Conservation (phyloP, 1,284 basidiomycete genomes). For the Athelia psychrophila region DNA sequence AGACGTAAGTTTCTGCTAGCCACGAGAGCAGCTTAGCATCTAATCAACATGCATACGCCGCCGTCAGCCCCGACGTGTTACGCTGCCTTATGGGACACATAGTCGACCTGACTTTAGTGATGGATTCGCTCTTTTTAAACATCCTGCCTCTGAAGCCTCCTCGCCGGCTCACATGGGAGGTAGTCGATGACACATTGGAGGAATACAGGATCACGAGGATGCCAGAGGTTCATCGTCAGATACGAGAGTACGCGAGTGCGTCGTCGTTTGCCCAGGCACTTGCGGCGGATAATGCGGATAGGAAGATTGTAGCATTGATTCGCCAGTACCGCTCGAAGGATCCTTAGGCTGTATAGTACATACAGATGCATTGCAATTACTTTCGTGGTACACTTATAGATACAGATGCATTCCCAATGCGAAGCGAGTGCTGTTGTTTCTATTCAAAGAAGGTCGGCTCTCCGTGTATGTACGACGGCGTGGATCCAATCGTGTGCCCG, state of each 20-base stretch:
- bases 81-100: conserved; percentile 16
- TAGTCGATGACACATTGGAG: neutral
- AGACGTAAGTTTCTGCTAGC: neutral
- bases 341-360: neutral
- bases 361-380: too few relatives aligned
- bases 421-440: too few relatives aligned
- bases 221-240: neutral
- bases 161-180: neutral
- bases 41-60: neutral
- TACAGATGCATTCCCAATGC: too few relatives aligned
- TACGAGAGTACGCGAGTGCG: neutral
- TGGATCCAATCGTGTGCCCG: too few relatives aligned
- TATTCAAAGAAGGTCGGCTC: too few relatives aligned
- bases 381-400: too few relatives aligned
- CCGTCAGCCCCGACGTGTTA: conserved; percentile 10
- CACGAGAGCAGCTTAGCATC: neutral
- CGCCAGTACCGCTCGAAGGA: neutral
- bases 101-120: conserved; percentile 12
- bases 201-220: neutral
- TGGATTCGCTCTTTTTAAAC: conserved; percentile 1
- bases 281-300: neutral
- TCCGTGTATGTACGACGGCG: too few relatives aligned
- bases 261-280: neutral
- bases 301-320: neutral
- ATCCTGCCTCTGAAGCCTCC: neutral